Evolutionary conservation across 1,284 basidiomycete genomes (phyloP), one percentile per base, ranked within the genome.

Genomic region (Papiliotrema flavescens): DNA sequence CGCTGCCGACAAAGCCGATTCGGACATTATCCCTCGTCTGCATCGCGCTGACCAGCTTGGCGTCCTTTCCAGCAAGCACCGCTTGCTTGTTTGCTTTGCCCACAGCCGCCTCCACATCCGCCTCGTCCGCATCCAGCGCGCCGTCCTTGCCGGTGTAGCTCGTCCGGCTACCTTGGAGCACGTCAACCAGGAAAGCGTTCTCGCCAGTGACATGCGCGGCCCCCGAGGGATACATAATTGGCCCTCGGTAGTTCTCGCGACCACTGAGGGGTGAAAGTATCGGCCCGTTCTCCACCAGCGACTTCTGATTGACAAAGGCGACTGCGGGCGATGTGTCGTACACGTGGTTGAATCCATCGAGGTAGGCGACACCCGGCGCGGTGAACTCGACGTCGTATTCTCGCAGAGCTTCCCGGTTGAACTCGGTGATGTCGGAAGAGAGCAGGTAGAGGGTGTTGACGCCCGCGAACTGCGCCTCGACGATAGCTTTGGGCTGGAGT

Each of bases 361-460:
- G 69, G 11, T 81, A 67, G 8, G 66, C 64, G 20, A 60, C 65
- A 7, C 75, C 75, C 15, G 73, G 62, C 35, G 78, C 74, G 54
- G 75, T 74, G 53, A 81, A 79, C 56, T 82, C 81, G 54, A 83
- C 57, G 56, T 78, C 78, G 67, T 83, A 83, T 70, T 83, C 81
- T 49, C 80, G 70, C 5, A 80, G 77, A 40, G 79, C 75, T 56
- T 81, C 79, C 22, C 80, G 71, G 60, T 77, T 76, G 43, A 70
- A 53, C 54, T 81, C 80, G 34, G 77, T 70, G 39, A 79, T 57
- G 14, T 65, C 84, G 24, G 87, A 79, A 1, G 89, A 88, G 53
- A 94, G 81, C 1, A 87, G 85, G 64, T 95, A 79, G 58, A 98
- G 81, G 56, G 98, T 80, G 79, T 98, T 97, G 49, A 90, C 87